phyloP scores from a whole-genome alignment of 495 filamentous ascomycete genomes.

The Oidiodendron maius region DNA sequence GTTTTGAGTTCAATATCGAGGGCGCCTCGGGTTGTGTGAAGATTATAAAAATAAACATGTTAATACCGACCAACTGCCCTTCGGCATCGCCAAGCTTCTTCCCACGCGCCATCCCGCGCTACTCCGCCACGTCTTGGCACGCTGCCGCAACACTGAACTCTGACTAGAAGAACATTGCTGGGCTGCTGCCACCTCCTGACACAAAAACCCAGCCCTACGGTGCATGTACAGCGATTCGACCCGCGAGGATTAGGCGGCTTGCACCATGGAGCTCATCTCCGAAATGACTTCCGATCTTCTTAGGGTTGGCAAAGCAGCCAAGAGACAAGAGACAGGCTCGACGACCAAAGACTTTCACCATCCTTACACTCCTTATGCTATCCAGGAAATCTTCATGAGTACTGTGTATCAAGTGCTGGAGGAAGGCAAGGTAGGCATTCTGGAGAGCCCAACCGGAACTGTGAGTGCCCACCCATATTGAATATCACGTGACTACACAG shows the following conservation, averaged over 20 bases:
- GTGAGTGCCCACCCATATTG: conserved; percentile 30
- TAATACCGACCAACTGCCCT: too few species aligned
- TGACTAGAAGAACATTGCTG: too few species aligned
- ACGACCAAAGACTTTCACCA: conserved; percentile 61
- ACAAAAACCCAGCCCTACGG: too few species aligned
- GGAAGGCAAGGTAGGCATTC: conserved; percentile 77
- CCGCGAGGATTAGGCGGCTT: not conserved
- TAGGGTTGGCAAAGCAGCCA: not conserved
- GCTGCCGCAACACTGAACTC: too few species aligned
- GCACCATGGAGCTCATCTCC: not conserved
- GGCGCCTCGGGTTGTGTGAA: too few species aligned
- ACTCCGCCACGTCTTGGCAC: too few species aligned
- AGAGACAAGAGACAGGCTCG: not conserved
- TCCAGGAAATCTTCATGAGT: conserved; percentile 87
- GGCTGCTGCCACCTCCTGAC: too few species aligned
- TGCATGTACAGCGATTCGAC: too few species aligned
- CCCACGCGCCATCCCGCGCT: too few species aligned
- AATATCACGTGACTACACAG: conserved; percentile 16
- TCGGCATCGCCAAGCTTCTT: too few species aligned
- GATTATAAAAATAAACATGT: too few species aligned
- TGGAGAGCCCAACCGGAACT: conserved; percentile 87
- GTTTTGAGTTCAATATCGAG: too few species aligned
- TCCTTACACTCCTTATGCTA: conserved; percentile 84
- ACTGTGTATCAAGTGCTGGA: conserved; percentile 79
- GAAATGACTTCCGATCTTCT: not conserved